These are phyloP conservation scores for Pythium chondricola DNA, from an alignment of 352 stramenopile species.

Conservation along the genomic window DNA sequence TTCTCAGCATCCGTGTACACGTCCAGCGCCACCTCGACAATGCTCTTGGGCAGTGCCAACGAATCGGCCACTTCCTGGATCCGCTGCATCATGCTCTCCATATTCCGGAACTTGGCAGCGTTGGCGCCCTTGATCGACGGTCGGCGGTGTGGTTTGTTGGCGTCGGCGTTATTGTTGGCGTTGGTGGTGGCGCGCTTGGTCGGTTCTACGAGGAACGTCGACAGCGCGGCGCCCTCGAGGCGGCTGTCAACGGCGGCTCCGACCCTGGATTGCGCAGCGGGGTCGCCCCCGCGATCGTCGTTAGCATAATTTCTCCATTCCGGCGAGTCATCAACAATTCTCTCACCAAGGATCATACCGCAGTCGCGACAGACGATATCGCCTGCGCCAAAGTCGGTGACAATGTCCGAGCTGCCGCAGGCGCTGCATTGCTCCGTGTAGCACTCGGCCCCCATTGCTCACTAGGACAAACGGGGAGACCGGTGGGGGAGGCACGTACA, in stretches of 20 bases:
- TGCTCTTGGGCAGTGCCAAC: conserved; percentile 59
- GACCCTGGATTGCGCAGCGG: conserved; percentile 75
- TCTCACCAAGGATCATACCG: conserved; percentile 83
- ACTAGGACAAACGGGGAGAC: neutral
- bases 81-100: conserved; percentile 57
- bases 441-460: conserved; percentile 53
- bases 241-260: conserved; percentile 58
- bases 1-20: conserved; percentile 65
- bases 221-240: conserved; percentile 52
- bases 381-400: conserved; percentile 73
- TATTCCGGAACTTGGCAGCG: conserved; percentile 49
- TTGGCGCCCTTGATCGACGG: conserved; percentile 59
- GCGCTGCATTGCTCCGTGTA: conserved; percentile 51
- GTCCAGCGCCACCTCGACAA: conserved; percentile 66
- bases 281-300: conserved; percentile 76
- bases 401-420: conserved; percentile 69
- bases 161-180: conserved; percentile 18
- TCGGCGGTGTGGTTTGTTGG: conserved; percentile 36
- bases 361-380: conserved; percentile 79
- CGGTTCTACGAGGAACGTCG: conserved; percentile 63
- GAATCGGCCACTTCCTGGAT: conserved; percentile 67
- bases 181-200: conserved; percentile 24
- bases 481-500: neutral
- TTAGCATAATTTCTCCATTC: conserved; percentile 87
- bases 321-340: conserved; percentile 84